Evolutionary conservation across 371 early-diverging fungal genomes (phyloP), one percentile per base, ranked within the genome.

Genomic region (Rhizopus arrhizus): DNA sequence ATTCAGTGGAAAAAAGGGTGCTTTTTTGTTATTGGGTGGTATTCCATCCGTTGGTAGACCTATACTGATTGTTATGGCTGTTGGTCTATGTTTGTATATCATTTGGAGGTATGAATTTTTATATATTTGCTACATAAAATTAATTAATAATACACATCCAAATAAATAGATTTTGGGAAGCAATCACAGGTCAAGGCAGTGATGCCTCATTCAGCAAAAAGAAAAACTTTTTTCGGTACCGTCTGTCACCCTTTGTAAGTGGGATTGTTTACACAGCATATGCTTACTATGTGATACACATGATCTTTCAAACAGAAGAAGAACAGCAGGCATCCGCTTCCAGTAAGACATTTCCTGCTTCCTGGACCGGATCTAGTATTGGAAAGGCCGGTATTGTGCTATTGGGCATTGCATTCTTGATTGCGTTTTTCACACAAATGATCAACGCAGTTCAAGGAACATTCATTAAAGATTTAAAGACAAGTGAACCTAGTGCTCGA

Each of bases 171-270:
- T 72, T 77, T 33, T 77, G 77, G 77, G 80, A 80, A 61, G 73
- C 75, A 1, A 68, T 74, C 29, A 75, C 77, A 9, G 80, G 80
- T 13, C 77, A 77, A 66, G 80, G 73, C 0, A 64, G 64, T 22
- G 77, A 80, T 58, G 73, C 70, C 5, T 43, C 58, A 9, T 65
- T 70, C 34, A 59, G 75, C 12, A 62, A 63, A 22, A 66, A 66
- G 12, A 71, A 69, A 52, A 80, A 77, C 46, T 77, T 80, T 45
- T 80, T 80, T 45, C 65, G 74, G 31, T 80, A 70, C 51, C 73
- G 80, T 15, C 43, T 80, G 13, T 75, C 77, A 8, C 80, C 80
- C 2, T 74, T 80, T 57, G 77, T 80, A 15, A 77, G 77, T 16
- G 80, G 75, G 5, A 38, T 51, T 11, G 80, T 80, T 7, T 80